Evolutionary conservation across 495 filamentous ascomycete species (phyloP).

Genomic region (Glonium stellatum): DNA sequence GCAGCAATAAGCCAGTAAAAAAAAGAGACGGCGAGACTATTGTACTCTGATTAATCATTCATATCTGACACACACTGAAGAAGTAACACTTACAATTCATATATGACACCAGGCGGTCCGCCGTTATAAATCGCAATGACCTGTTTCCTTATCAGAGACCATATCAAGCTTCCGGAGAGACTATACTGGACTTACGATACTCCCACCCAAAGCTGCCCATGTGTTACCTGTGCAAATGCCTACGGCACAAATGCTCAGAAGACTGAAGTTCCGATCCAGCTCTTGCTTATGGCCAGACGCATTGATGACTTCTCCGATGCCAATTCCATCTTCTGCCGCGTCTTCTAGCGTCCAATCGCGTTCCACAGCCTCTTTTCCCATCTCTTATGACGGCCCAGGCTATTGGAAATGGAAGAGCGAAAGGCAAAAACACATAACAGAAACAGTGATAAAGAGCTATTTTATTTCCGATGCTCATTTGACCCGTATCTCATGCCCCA

Average conservation of each 20-base stretch:
- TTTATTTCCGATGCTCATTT: background rate
- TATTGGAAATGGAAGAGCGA: background rate
- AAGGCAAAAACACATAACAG: background rate
- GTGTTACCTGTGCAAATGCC: slow-evolving; percentile 53
- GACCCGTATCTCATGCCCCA: background rate
- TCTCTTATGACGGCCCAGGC: background rate
- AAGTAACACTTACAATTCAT: slow-evolving; percentile 43
- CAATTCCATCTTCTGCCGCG: slow-evolving; percentile 17
- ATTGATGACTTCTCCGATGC: slow-evolving; percentile 39
- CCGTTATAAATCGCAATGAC: slow-evolving; percentile 43
- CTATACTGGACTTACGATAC: slow-evolving; percentile 34
- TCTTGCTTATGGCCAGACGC: slow-evolving; percentile 54
- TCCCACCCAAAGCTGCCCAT: slow-evolving; percentile 54
- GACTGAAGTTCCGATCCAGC: slow-evolving; percentile 53
- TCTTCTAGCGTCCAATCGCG: background rate
- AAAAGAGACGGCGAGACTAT: slow-evolving; percentile 47
- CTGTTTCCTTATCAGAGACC: slow-evolving; percentile 11
- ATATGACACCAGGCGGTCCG: slow-evolving; percentile 51
- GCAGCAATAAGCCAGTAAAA: slow-evolving; percentile 45
- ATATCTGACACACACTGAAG: slow-evolving; percentile 31
- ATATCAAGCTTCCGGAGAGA: background rate
- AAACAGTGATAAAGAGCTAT: background rate
- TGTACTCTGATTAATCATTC: slow-evolving; percentile 39
- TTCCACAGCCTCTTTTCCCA: slow-evolving; percentile 4
- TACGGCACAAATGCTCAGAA: slow-evolving; percentile 50